Evolutionary conservation across 2,329 filamentous ascomycete species (phyloP).

Genomic region (Hirsutella thompsonii): DNA sequence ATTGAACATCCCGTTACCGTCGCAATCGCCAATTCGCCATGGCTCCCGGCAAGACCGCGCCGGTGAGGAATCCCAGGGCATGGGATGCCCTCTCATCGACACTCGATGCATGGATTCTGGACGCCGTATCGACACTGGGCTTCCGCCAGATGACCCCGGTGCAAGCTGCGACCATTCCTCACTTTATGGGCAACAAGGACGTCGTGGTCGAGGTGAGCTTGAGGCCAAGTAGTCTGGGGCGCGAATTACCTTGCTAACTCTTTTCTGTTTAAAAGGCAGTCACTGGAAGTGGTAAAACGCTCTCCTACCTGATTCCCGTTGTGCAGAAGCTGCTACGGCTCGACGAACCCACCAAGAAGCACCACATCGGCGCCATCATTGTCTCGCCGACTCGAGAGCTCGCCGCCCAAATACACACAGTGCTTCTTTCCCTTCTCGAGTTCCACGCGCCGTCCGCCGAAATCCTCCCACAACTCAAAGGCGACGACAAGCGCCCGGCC

Average conservation of each 20-base stretch:
- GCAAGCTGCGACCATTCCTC: slow-evolving; percentile 81
- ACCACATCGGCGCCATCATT: slow-evolving; percentile 83
- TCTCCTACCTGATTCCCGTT: slow-evolving; percentile 74
- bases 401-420: slow-evolving; percentile 77
- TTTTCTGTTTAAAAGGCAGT: slow-evolving; percentile 58
- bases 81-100: slow-evolving; percentile 26
- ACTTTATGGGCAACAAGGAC: slow-evolving; percentile 83
- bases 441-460: slow-evolving; percentile 76
- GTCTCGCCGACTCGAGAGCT: slow-evolving; percentile 86
- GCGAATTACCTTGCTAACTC: background rate
- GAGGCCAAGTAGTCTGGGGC: no score
- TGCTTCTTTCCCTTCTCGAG: slow-evolving; percentile 61
- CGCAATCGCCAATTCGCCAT: background rate
- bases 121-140: slow-evolving; percentile 73
- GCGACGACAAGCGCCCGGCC: slow-evolving; percentile 40
- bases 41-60: slow-evolving; percentile 10
- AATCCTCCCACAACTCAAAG: slow-evolving; percentile 38
- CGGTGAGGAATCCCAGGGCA: slow-evolving; percentile 34
- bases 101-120: slow-evolving; percentile 60
- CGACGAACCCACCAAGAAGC: slow-evolving; percentile 73
- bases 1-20: background rate
- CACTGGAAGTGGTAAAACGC: slow-evolving; percentile 82
- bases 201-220: slow-evolving; percentile 74
- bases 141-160: slow-evolving; percentile 85
- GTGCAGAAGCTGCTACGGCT: slow-evolving; percentile 70